Base-by-base conservation (phyloP, 495 filamentous ascomycete species). In the Lasiosphaeria ovina region DNA sequence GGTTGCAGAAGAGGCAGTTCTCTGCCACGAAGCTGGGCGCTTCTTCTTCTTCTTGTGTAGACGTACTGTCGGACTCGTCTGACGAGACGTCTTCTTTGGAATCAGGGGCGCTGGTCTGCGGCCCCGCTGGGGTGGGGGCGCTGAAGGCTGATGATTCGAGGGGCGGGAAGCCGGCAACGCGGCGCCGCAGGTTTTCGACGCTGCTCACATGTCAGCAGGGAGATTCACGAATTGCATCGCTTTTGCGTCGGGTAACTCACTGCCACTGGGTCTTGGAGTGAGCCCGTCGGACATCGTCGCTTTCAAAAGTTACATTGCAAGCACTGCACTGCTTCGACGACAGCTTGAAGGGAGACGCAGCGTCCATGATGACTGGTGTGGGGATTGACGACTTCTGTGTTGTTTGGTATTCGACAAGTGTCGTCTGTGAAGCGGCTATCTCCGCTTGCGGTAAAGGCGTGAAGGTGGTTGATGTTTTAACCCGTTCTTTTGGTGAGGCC, bases 1-100 rank as follows among this genome's bases (percentile, higher is more conserved):
- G 57, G 32, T 50, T 45, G 59, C 67, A 70, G 57, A 70, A 70
- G 36, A 70, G 65, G 50, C 67, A 70, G 35, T 63, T 33, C 33
- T 49, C 49, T 0, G 56, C 12, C 4, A 54, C 34, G 35, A 59
- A 65, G 4, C 8, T 5, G 6, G 44, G 8, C 4, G 4, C 4
- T 47, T 47, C 12, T 14, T 14, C 5, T n/a, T 10, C 4, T n/a
- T 9, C 44, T 5, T 47, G 5, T 47, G 6, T 5, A n/a, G 44
- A 8, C 24, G 24, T 2, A 24, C 2, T 2, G 6, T 9, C 44
- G 12, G 44, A 9, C 11, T 47, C 12, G 44, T 47, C 44, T 8
- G 44, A 47, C 12, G 44, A 47, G 16, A n/a, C 12, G 12, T 7
- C 6, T 9, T 11, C 0, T 5, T 47, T n/a, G 44, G 44, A 14